Evolutionary conservation across 169 alveolate genomes (phyloP), one percentile per base, ranked within the genome.

Genomic region (Cryptosporidium bovis): DNA sequence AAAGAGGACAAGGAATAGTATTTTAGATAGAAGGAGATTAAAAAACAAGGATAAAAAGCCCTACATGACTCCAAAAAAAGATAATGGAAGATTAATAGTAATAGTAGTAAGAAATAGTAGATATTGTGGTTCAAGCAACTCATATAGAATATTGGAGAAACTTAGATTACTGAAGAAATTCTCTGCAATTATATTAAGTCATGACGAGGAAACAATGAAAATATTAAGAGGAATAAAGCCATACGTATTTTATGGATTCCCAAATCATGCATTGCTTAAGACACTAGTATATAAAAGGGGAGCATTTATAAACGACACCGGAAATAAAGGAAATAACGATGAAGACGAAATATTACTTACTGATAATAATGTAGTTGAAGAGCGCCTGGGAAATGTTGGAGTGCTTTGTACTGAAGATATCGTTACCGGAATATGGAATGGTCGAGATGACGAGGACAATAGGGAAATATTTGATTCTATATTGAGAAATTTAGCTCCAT

Each of bases 341-440:
- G 33, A 67, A 18, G 64, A 82, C 46, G 40, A 60, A 20, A 29
- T 68, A 51, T 84, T 92, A n/a, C 90, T 93, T 36, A 69, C 95
- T 3, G 94, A 93, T 64, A 93, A 93, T 60, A 71, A 71, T 65
- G 46, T 82, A 6, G 93, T 93, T n/a, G 95, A 93, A 48, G 94
- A 91, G 27, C 55, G 69, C 15, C 71, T 93, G 10, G 94, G 93
- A 3, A 82, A 77, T n/a, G n/a, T 83, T 10, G 93, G 91, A 36
- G 66, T 93, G 13, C 82, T 93, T 29, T 93, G 95, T 40, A 69
- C 92, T 31, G 95, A 93, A 50, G 95, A 93, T 65, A 29, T 93
- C 0, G 82, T 93, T 34, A 85, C 84, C 13, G 83, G 84, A 27
- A 34, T 90, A 2, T 64, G 84, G 84, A 90, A 53, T 16, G 77